Percentiles rank a stretch among this genome's conserved stretches.
Conservation (phyloP, 225 moss, liverwort and hornwort genomes). For the Climacium dendroides region DNA sequence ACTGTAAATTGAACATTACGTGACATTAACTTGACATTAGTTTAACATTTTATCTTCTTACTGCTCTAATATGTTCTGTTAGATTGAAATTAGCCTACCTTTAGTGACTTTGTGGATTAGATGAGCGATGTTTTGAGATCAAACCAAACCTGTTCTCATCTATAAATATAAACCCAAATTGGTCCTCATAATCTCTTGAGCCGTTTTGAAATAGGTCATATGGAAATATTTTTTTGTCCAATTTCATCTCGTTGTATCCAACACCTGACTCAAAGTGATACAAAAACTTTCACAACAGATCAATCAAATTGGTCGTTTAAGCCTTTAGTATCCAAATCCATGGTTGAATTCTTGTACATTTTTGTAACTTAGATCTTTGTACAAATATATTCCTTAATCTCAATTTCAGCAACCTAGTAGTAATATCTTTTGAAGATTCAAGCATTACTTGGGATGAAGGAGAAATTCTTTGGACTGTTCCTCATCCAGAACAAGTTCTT, state of each 20-base stretch:
- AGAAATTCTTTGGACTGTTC: neutral
- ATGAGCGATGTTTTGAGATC: neutral
- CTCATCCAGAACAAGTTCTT: neutral
- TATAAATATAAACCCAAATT: neutral
- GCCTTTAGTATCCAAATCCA: neutral
- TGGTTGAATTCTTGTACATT: neutral
- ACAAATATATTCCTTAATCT: neutral
- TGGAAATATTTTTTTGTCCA: neutral
- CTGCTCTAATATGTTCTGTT: neutral
- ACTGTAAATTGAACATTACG: neutral
- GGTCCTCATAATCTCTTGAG: neutral
- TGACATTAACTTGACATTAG: neutral
- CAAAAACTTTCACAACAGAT: neutral
- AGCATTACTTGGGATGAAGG: neutral
- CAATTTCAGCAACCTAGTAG: neutral
- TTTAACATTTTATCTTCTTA: neutral
- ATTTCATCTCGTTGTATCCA: neutral
- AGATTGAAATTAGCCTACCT: too few species aligned
- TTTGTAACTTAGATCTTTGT: neutral
- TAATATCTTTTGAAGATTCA: neutral
- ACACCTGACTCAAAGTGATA: neutral
- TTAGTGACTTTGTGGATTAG: neutral
- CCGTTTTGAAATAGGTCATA: neutral
- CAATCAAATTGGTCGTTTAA: neutral
- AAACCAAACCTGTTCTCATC: neutral